Percentiles rank a stretch among this genome's conserved stretches.
Conservation (phyloP, 352 stramenopile species). For the Pythium chondricola region DNA sequence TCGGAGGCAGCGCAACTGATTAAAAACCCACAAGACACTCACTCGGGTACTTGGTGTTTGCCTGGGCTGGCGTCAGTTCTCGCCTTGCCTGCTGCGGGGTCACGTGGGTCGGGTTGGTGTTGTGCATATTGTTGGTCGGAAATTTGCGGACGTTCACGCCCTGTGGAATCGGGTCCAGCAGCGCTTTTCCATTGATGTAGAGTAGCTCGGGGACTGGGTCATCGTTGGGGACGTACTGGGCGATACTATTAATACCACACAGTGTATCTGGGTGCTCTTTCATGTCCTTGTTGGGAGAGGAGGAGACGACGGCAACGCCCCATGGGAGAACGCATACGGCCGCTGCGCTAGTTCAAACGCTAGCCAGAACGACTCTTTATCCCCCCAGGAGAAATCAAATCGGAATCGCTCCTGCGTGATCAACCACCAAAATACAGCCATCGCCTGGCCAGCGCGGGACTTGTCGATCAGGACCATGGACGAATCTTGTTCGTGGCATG, state of each 20-base stretch:
- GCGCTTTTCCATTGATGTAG: constrained; percentile 47
- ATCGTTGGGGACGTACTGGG: constrained; percentile 39
- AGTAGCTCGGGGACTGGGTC: constrained; percentile 26
- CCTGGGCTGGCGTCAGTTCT: background rate
- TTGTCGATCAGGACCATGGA: constrained; percentile 46
- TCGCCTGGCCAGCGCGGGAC: constrained; percentile 19
- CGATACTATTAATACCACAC: constrained; percentile 57
- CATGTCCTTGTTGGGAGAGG: constrained; percentile 43
- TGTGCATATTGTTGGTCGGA: constrained; percentile 31
- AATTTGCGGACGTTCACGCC: constrained; percentile 3
- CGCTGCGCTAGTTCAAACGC: constrained; percentile 42
- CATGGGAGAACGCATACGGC: constrained; percentile 63
- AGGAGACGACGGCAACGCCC: constrained; percentile 42
- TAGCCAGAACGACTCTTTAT: constrained; percentile 23
- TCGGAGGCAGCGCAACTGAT: no score
- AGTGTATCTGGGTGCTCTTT: constrained; percentile 41
- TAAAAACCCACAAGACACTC: constrained; percentile 32
- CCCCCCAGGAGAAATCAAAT: constrained; percentile 48
- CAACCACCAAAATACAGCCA: constrained; percentile 42
- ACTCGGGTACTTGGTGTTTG: no score
- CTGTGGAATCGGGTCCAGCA: constrained; percentile 40
- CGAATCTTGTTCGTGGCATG: constrained; percentile 47
- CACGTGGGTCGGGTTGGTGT: constrained; percentile 44
- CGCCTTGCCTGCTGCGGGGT: constrained; percentile 28
- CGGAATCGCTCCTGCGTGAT: constrained; percentile 46